A percentile compares a stretch with the other conserved stretches of the same genome.
These are phyloP conservation scores for Pleurotus pulmonarius DNA, from an alignment of 768 basidiomycete genomes.

Conservation along the genomic window DNA sequence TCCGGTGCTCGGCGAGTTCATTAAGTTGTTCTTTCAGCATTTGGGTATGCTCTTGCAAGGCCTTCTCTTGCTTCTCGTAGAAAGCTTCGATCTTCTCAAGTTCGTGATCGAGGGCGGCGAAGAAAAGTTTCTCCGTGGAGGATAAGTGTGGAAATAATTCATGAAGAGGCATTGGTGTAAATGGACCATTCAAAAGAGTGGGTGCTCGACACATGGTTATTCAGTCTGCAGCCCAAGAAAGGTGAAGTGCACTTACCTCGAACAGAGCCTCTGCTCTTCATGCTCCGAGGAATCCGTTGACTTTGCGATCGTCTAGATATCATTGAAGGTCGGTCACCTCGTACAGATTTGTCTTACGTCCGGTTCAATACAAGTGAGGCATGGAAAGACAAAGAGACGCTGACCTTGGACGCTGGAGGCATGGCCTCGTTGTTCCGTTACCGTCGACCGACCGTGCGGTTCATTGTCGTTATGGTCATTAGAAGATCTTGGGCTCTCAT, in stretches of 20 bases:
- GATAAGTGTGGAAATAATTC: constrained; percentile 54
- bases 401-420: no score
- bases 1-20: constrained; percentile 70
- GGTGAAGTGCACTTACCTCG: background rate
- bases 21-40: constrained; percentile 64
- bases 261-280: background rate
- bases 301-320: no score
- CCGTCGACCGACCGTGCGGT: background rate
- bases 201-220: background rate
- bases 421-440: no score
- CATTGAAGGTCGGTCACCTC: background rate
- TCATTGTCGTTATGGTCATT: background rate
- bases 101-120: constrained; percentile 72
- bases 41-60: constrained; percentile 45
- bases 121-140: constrained; percentile 65
- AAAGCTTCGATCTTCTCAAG: constrained; percentile 85
- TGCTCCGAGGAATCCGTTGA: no score
- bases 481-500: constrained; percentile 2
- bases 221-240: constrained; percentile 6
- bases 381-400: no score
- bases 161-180: constrained; percentile 33
- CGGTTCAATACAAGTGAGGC: no score
- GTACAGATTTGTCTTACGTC: no score
- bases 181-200: constrained; percentile 15
- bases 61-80: constrained; percentile 67